phyloP scores from a whole-genome alignment of 1,139 yeast genomes.

The Arxiozyma bovina region DNA sequence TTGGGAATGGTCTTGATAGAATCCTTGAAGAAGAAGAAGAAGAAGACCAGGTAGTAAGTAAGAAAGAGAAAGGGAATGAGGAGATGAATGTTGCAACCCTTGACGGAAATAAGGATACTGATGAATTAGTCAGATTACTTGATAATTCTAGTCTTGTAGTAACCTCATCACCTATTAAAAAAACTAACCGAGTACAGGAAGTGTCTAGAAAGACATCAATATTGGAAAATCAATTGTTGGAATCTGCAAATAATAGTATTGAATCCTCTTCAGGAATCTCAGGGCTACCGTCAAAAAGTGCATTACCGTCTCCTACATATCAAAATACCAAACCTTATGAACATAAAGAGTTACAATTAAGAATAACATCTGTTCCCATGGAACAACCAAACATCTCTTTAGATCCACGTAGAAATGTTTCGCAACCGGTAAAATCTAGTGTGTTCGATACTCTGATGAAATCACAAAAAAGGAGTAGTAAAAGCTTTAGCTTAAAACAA shows the following conservation, averaged over 20 bases:
- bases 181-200: not conserved
- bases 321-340: not conserved
- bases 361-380: slow-evolving; percentile 10
- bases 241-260: not conserved
- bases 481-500: not conserved
- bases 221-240: not conserved
- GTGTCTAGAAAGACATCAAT: not conserved
- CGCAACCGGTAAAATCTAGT: slow-evolving; percentile 17
- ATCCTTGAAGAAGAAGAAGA: slow-evolving; percentile 23
- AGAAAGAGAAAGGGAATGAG: not conserved
- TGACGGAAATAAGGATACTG: not conserved
- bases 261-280: not conserved
- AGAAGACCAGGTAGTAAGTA: slow-evolving; percentile 1
- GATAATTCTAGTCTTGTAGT: not conserved
- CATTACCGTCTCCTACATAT: slow-evolving; percentile 2
- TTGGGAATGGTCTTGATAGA: slow-evolving; percentile 22
- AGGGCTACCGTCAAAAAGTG: not conserved
- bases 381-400: slow-evolving; percentile 8
- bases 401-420: slow-evolving; percentile 27
- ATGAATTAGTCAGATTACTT: not conserved
- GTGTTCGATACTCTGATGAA: slow-evolving; percentile 10
- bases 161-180: not conserved
- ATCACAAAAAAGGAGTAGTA: slow-evolving; percentile 9
- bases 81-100: not conserved
- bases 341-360: not conserved